Evolutionary conservation across 352 stramenopile genomes (phyloP).

Genomic region (Albugo candida): DNA sequence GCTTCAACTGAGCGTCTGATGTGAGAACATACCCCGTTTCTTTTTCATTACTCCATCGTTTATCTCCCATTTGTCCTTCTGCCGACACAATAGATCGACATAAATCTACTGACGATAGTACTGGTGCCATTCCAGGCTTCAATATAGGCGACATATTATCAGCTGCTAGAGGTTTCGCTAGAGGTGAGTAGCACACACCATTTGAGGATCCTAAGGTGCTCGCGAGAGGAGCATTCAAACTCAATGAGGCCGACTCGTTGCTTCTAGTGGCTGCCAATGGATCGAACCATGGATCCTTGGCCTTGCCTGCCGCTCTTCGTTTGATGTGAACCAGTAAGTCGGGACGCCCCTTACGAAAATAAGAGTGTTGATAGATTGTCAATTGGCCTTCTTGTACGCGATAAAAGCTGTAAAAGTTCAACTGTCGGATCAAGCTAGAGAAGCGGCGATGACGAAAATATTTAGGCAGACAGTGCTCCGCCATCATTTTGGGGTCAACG

Average conservation of each 20-base stretch:
- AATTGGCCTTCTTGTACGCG: slow-evolving; percentile 72
- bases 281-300: slow-evolving; percentile 77
- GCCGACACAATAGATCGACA: slow-evolving; percentile 12
- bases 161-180: slow-evolving; percentile 52
- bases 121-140: slow-evolving; percentile 36
- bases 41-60: slow-evolving; percentile 14
- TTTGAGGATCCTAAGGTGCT: slow-evolving; percentile 5
- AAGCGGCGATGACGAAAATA: slow-evolving; percentile 83
- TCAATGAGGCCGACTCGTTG: background rate
- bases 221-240: background rate
- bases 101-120: slow-evolving; percentile 38
- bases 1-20: slow-evolving; percentile 9
- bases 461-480: slow-evolving; percentile 77
- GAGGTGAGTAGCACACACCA: slow-evolving; percentile 49
- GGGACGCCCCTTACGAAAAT: slow-evolving; percentile 68
- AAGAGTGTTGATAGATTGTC: slow-evolving; percentile 75
- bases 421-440: slow-evolving; percentile 75
- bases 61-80: background rate
- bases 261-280: slow-evolving; percentile 12
- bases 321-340: slow-evolving; percentile 76
- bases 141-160: slow-evolving; percentile 74
- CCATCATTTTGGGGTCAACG: slow-evolving; percentile 76
- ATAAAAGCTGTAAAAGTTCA: slow-evolving; percentile 88
- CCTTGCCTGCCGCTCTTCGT: slow-evolving; percentile 56
- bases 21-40: slow-evolving; percentile 6